These are phyloP conservation scores for Quercus wislizeni DNA, from an alignment of 306 rosid genomes.

Conservation along the genomic window DNA sequence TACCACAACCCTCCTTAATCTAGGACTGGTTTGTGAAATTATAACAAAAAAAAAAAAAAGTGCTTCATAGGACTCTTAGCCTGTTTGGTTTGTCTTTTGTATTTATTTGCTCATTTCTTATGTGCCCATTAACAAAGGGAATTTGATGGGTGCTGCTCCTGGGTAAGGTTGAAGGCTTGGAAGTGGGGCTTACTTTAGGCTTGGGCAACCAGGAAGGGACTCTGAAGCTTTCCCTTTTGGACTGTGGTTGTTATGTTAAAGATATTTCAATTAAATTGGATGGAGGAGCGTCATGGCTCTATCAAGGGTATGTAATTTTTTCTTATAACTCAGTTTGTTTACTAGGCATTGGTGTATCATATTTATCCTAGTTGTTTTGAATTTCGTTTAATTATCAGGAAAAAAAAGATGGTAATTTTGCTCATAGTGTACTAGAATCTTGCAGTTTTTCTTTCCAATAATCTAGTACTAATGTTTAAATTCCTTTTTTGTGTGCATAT, in stretches of 20 bases:
- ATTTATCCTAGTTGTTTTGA: slow-evolving; percentile 1
- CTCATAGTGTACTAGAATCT: slow-evolving; percentile 2
- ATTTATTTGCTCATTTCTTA: slow-evolving; percentile 13
- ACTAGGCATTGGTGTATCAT: slow-evolving; percentile 6
- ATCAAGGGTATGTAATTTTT: slow-evolving; percentile 72
- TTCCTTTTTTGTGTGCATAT: not conserved
- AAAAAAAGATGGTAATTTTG: not conserved
- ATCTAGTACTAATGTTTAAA: not conserved
- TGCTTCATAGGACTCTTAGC: slow-evolving; percentile 1
- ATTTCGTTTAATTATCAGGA: slow-evolving; percentile 6
- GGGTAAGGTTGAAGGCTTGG: slow-evolving; percentile 82
- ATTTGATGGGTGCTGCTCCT: slow-evolving; percentile 39
- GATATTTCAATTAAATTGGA: slow-evolving; percentile 76
- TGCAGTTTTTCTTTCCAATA: slow-evolving; percentile 8
- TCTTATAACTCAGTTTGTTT: slow-evolving; percentile 12
- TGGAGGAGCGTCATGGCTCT: slow-evolving; percentile 97
- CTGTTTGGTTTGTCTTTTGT: slow-evolving; percentile 10
- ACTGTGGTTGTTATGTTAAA: slow-evolving; percentile 59
- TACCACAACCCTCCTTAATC: not conserved
- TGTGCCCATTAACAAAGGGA: slow-evolving; percentile 24
- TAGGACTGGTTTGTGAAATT: not conserved
- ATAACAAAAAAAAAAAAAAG: too few species aligned
- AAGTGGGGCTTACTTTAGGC: slow-evolving; percentile 64
- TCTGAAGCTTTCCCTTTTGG: slow-evolving; percentile 57
- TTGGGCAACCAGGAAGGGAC: slow-evolving; percentile 78